Percentiles rank a stretch among this genome's conserved stretches.
phyloP scores from a whole-genome alignment of 2,329 filamentous ascomycete species.

The Biscogniauxia marginata region DNA sequence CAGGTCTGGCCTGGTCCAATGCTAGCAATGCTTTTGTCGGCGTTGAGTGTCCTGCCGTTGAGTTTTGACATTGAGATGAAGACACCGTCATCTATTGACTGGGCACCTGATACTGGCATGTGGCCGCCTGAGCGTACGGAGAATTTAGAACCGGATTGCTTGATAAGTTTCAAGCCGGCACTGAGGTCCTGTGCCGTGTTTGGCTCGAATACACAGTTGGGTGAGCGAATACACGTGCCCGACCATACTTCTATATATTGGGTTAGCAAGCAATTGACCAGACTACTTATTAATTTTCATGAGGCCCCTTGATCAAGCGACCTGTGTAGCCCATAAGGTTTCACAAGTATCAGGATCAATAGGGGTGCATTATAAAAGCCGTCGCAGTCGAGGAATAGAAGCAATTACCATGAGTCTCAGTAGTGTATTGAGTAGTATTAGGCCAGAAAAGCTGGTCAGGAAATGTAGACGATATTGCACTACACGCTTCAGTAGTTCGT shows the following conservation, averaged over 20 bases:
- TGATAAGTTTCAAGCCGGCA: slow-evolving; percentile 9
- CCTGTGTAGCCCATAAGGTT: too few relatives aligned
- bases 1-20: slow-evolving; percentile 30
- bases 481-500: too few relatives aligned
- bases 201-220: slow-evolving; percentile 15
- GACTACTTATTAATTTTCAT: too few relatives aligned
- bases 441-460: too few relatives aligned
- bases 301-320: too few relatives aligned
- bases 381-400: too few relatives aligned
- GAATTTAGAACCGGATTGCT: slow-evolving; percentile 27
- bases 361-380: too few relatives aligned
- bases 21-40: slow-evolving; percentile 27
- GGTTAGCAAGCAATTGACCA: too few relatives aligned
- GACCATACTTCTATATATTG: slow-evolving; percentile 28
- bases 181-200: not conserved
- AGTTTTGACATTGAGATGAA: slow-evolving; percentile 32
- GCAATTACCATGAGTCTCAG: too few relatives aligned
- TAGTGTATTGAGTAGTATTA: too few relatives aligned
- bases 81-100: slow-evolving; percentile 38
- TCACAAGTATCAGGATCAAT: too few relatives aligned
- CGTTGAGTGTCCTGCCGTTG: slow-evolving; percentile 27
- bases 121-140: slow-evolving; percentile 45
- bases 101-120: slow-evolving; percentile 39
- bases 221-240: slow-evolving; percentile 8
- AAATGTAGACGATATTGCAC: too few relatives aligned